These are phyloP conservation scores for Calonectria pauciramosa DNA, from an alignment of 2,329 filamentous ascomycete species.

Conservation along the genomic window DNA sequence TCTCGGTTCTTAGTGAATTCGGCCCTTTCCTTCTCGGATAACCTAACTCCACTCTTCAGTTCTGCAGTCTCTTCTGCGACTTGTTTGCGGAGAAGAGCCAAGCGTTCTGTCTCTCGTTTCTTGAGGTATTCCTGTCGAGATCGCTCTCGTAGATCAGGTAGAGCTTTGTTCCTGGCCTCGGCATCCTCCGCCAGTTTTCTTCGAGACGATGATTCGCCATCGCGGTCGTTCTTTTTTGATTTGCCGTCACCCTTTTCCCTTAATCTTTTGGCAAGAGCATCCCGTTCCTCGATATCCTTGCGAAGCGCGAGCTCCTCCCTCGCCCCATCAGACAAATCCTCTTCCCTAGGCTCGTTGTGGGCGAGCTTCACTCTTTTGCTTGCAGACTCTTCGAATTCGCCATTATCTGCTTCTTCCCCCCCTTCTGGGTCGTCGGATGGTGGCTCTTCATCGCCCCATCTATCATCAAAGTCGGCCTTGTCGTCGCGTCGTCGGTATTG, in stretches of 20 bases:
- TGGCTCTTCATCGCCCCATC: constrained; percentile 85
- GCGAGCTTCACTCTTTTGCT: constrained; percentile 77
- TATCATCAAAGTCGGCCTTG: constrained; percentile 75
- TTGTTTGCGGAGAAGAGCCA: constrained; percentile 89
- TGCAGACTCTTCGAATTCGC: constrained; percentile 77
- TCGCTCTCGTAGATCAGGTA: constrained; percentile 84
- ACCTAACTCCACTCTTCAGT: constrained; percentile 78
- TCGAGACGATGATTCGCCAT: constrained; percentile 70
- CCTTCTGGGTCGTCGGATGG: constrained; percentile 57
- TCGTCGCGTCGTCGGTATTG: constrained; percentile 58
- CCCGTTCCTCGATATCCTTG: constrained; percentile 80
- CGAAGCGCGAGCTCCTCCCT: constrained; percentile 70
- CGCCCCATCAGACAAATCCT: constrained; percentile 71
- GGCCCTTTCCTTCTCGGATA: constrained; percentile 84
- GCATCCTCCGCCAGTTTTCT: constrained; percentile 67
- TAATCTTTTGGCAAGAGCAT: constrained; percentile 84
- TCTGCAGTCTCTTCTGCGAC: constrained; percentile 91
- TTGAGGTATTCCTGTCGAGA: constrained; percentile 94
- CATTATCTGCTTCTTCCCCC: constrained; percentile 64
- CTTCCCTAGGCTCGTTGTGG: constrained; percentile 64
- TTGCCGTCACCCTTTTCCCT: constrained; percentile 78
- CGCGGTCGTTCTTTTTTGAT: constrained; percentile 75
- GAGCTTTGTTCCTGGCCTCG: constrained; percentile 75
- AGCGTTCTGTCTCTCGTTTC: constrained; percentile 88
- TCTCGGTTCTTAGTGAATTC: constrained; percentile 93